Base-by-base conservation (phyloP, 176 grass and related monocot species). In the Dactylis glomerata region DNA sequence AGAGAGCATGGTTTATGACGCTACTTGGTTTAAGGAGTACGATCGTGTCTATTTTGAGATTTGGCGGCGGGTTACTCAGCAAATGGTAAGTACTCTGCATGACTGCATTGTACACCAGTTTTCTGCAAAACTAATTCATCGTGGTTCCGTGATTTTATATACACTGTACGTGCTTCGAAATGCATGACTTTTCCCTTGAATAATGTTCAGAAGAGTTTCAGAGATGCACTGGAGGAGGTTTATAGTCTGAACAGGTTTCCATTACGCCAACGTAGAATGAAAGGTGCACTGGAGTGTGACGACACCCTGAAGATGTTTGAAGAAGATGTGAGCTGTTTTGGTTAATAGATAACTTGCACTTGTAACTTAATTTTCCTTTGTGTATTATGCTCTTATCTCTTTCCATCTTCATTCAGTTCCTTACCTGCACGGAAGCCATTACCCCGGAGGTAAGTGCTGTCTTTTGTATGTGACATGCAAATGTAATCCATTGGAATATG, bases 191-290 rank as follows among this genome's bases (percentile, higher is more conserved):
- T 71, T 27, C 69, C 13, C 30, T 12, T 42, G 6, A 71, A 49
- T 32, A 19, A 76, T 84, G 17, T 34, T 30, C 45, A 49, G 50
- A 27, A 5, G 65, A 36, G 50, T 71, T 79, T 79, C 10, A 36
- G 3, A 79, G 64, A 86, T n/a, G 83, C 64, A 19, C 42, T 86
- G 8, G 5, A 57, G 17, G 63, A 26, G 9, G 83, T 86, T 4
- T 66, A 26, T 58, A 58, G 61, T 20, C 10, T 12, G 0, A 16
- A 84, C 3, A 86, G 23, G 40, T 86, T 86, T 71, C 63, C 3
- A 0, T 12, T 13, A 32, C 44, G 9, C 0, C 49, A 79, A 8
- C 20, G 12, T 34, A 1, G 0, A 36, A 46, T 79, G 83, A 23
- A 70, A 27, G 0, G 8, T 27, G 50, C 64, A 24, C 50, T 71